Base-by-base conservation (phyloP, 495 filamentous ascomycete genomes). In the Penicillium roqueforti region DNA sequence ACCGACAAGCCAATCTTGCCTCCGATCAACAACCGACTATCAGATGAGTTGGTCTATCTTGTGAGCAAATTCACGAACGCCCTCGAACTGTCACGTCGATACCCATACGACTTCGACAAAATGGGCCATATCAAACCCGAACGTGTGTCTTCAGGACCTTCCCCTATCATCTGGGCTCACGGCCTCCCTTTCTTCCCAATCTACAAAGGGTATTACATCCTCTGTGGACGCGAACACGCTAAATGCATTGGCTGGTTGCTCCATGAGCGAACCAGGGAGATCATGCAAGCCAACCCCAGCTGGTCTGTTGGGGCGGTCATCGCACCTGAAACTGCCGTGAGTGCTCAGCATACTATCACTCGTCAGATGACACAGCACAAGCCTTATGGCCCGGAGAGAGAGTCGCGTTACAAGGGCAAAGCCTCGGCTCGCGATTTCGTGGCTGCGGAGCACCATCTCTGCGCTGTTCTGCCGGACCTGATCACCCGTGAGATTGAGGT, bases 11-110 rank as follows among this genome's bases (percentile, higher is more conserved):
- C 40, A 4, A 4, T 19, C 16, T 61, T 58, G 25, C 61, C 61
- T 7, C 62, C 56, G 1, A 4, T 25, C 0, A 48, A 51, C 41
- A 58, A 52, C 4, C 55, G 61, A 14, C 61, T 64, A 1, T 53
- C 54, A 19, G 63, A 64, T 44, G 62, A 61, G n/a, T 37, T 60
- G 2, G 57, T 61, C n/a, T 65, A 63, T 26, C 58, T 67, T 13
- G 57, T 56, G 1, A 66, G 53, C 16, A 63, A 66, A 26, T 47
- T 38, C 31, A 14, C 58, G 6, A 32, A 29, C 3, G 13, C 18
- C 14, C 41, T 5, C 3, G 39, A 36, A 0, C 49, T 57, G 10
- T 50, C 20, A 6, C 19, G 23, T 1, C 6, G 49, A 3, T 64
- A 58, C 14, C 61, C 61, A 3, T 64, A 64, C 22, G 61, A 60